These are phyloP conservation scores for Thelonectria blattea DNA, from an alignment of 2,329 filamentous ascomycete species.

Conservation along the genomic window DNA sequence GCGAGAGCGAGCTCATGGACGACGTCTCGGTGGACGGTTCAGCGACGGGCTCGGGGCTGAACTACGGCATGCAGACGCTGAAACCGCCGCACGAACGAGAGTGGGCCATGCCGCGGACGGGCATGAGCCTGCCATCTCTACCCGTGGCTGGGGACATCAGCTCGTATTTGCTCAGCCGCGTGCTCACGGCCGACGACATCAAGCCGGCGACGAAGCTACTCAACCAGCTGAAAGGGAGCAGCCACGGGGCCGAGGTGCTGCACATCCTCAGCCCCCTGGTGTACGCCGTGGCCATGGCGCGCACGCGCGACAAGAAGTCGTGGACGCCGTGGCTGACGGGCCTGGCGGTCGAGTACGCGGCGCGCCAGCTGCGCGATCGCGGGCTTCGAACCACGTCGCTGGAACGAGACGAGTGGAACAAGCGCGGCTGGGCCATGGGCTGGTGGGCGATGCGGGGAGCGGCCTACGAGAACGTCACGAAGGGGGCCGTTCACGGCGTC, in stretches of 20 bases:
- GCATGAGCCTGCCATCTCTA: slow-evolving; percentile 81
- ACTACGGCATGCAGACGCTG: slow-evolving; percentile 25
- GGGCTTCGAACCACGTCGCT: slow-evolving; percentile 83
- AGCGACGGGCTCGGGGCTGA: slow-evolving; percentile 21
- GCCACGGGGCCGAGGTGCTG: slow-evolving; percentile 83
- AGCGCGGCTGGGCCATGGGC: slow-evolving; percentile 85
- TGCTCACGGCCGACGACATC: slow-evolving; percentile 94
- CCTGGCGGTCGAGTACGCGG: slow-evolving; percentile 82
- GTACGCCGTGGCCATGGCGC: slow-evolving; percentile 83
- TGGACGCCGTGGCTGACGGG: slow-evolving; percentile 95
- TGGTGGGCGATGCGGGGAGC: slow-evolving; percentile 99
- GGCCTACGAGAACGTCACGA: slow-evolving; percentile 92
- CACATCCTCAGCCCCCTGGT: slow-evolving; percentile 89
- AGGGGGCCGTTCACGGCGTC: slow-evolving; percentile 73
- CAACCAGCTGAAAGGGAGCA: slow-evolving; percentile 76
- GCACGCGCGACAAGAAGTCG: slow-evolving; percentile 72
- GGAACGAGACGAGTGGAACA: slow-evolving; percentile 87
- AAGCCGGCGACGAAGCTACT: slow-evolving; percentile 87
- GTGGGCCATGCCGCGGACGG: slow-evolving; percentile 96
- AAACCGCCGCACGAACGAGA: slow-evolving; percentile 57
- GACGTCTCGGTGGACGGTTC: slow-evolving; percentile 45
- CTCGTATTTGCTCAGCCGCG: slow-evolving; percentile 84
- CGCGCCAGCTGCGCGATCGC: slow-evolving; percentile 79
- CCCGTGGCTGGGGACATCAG: slow-evolving; percentile 84
- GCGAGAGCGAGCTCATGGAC: slow-evolving; percentile 52